Evolutionary conservation across 129 eudicot genomes (phyloP).

Genomic region (Ambrosia artemisiifolia): DNA sequence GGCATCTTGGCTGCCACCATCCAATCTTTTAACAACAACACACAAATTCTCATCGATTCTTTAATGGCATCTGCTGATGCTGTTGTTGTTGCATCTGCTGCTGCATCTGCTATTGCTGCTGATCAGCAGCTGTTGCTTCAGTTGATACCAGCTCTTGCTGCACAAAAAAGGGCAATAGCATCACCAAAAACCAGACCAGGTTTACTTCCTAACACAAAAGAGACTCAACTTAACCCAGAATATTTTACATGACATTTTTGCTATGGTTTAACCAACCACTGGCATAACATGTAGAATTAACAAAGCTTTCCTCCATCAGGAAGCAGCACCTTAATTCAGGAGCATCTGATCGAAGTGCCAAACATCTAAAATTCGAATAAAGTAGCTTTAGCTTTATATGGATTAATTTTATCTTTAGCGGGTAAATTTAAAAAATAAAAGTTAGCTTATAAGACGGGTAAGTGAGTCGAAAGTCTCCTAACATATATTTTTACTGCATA

Average conservation of each 20-base stretch:
- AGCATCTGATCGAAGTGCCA: constrained; percentile 95
- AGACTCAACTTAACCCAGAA: neutral
- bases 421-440: too few species aligned
- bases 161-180: neutral
- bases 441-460: too few species aligned
- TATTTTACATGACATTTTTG: constrained; percentile 3
- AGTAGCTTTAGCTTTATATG: too few species aligned
- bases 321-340: constrained; percentile 48
- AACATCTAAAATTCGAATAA: constrained; percentile 42
- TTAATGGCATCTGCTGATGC: too few species aligned
- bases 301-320: constrained; percentile 29
- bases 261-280: constrained; percentile 14
- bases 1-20: constrained; percentile 50
- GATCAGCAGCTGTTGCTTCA: too few species aligned
- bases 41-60: constrained; percentile 32
- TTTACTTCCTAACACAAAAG: neutral
- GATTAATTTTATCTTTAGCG: too few species aligned
- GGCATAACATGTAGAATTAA: neutral
- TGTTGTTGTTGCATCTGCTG: too few species aligned
- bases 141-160: too few species aligned
- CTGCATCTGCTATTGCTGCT: too few species aligned
- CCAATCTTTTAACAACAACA: constrained; percentile 65
- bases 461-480: too few species aligned
- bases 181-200: neutral
- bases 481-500: too few species aligned